These are phyloP conservation scores for Triticum urartu DNA, from an alignment of 176 grass and related monocot species.

Conservation along the genomic window DNA sequence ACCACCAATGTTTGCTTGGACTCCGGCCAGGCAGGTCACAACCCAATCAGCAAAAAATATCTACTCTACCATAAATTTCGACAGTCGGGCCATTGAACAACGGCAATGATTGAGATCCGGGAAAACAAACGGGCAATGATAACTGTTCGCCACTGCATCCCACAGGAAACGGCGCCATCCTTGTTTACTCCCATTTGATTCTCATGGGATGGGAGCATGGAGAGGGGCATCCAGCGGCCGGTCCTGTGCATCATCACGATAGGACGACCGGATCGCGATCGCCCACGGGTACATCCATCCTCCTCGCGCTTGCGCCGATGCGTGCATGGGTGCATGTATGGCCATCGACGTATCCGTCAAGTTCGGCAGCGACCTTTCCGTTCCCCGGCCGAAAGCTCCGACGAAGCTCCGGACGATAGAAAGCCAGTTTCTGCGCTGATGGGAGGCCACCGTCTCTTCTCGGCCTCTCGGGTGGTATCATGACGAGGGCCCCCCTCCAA, in stretches of 20 bases:
- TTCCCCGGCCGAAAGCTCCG: not conserved
- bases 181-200: not conserved
- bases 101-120: not conserved
- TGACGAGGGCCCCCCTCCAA: not conserved
- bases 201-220: not conserved
- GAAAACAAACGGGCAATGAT: not conserved
- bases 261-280: not conserved
- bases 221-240: slow-evolving; percentile 21
- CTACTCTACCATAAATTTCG: not conserved
- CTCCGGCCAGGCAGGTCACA: not conserved
- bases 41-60: too few relatives aligned
- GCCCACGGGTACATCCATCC: not conserved
- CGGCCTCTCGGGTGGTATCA: not conserved
- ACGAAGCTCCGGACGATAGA: not conserved
- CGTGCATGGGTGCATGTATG: not conserved
- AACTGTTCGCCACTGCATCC: not conserved
- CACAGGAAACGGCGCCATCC: not conserved
- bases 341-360: not conserved
- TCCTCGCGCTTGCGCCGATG: not conserved
- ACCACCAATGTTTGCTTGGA: not conserved
- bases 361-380: not conserved
- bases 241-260: not conserved
- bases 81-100: not conserved
- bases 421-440: not conserved
- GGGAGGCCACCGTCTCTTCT: not conserved